Percentiles rank a stretch among this genome's conserved stretches.
These are phyloP conservation scores for Postia placenta DNA, from an alignment of 768 basidiomycete genomes.

Conservation along the genomic window DNA sequence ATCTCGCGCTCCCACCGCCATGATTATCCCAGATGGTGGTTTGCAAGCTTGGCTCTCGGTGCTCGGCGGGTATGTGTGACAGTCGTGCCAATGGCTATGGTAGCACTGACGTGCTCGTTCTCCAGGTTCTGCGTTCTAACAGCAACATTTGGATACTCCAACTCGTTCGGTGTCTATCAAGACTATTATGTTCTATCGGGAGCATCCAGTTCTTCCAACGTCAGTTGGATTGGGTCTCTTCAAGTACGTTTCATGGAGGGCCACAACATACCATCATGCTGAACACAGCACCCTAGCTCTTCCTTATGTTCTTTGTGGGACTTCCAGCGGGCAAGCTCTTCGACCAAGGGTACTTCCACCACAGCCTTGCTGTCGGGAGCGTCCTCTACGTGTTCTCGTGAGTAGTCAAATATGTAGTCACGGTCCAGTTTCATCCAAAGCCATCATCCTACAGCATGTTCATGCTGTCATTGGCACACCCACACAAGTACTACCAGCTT, in stretches of 20 bases:
- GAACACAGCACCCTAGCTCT: constrained; percentile 12
- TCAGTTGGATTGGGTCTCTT: constrained; percentile 45
- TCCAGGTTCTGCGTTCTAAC: neutral
- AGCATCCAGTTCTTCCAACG: constrained; percentile 1
- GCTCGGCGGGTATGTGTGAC: constrained; percentile 3
- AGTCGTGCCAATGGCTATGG: no score
- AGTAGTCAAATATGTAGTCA: no score
- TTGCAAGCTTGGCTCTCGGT: neutral
- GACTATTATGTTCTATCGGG: constrained; percentile 8
- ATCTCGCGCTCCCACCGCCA: no score
- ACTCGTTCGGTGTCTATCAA: constrained; percentile 14
- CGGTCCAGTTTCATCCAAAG: no score
- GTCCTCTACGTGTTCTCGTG: constrained; percentile 19
- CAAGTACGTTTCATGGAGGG: constrained; percentile 26
- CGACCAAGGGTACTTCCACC: constrained; percentile 41
- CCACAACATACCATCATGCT: no score
- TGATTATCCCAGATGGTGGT: constrained; percentile 3
- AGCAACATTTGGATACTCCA: constrained; percentile 9
- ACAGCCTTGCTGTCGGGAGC: constrained; percentile 20
- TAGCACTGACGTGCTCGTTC: no score
- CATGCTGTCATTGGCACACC: constrained; percentile 39
- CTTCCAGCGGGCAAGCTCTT: constrained; percentile 35
- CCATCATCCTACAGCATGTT: no score
- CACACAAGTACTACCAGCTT: constrained; percentile 39
- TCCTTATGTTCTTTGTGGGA: constrained; percentile 37